phyloP scores from a whole-genome alignment of 1,139 yeast genomes.

The Diutina rugosa region DNA sequence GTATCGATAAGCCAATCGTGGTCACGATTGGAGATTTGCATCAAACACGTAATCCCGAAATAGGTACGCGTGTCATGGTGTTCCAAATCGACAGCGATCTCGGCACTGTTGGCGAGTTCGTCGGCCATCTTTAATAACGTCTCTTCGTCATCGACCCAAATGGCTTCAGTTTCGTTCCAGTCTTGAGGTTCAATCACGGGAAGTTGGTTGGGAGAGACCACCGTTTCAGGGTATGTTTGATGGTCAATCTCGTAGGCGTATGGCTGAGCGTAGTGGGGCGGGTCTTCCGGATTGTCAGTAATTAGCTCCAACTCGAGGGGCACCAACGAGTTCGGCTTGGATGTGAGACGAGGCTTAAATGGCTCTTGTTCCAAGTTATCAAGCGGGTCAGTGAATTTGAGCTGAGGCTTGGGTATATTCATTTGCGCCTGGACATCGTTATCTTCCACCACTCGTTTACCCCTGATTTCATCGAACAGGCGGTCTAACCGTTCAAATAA shows the following conservation, averaged over 20 bases:
- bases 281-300: slow-evolving; percentile 22
- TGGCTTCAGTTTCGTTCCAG: slow-evolving; percentile 55
- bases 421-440: background rate
- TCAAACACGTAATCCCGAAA: slow-evolving; percentile 80
- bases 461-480: background rate
- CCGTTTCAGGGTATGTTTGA: slow-evolving; percentile 55
- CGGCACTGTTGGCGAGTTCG: slow-evolving; percentile 37
- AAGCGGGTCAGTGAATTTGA: slow-evolving; percentile 38
- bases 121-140: slow-evolving; percentile 41
- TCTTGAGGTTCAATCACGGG: slow-evolving; percentile 46
- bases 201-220: slow-evolving; percentile 19
- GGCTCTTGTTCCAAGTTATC: slow-evolving; percentile 64
- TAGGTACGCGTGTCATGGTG: slow-evolving; percentile 90
- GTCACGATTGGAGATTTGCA: slow-evolving; percentile 84
- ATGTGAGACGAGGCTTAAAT: slow-evolving; percentile 56
- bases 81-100: slow-evolving; percentile 91
- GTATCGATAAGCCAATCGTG: slow-evolving; percentile 81
- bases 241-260: slow-evolving; percentile 63
- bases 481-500: background rate
- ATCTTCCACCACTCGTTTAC: background rate
- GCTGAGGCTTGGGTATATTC: slow-evolving; percentile 59
- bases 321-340: slow-evolving; percentile 59
- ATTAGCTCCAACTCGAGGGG: slow-evolving; percentile 31
- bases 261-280: slow-evolving; percentile 69
- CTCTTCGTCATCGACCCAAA: slow-evolving; percentile 58